Evolutionary conservation across 73 alveolate genomes (phyloP).

Genomic region (Effrenium voratum): DNA sequence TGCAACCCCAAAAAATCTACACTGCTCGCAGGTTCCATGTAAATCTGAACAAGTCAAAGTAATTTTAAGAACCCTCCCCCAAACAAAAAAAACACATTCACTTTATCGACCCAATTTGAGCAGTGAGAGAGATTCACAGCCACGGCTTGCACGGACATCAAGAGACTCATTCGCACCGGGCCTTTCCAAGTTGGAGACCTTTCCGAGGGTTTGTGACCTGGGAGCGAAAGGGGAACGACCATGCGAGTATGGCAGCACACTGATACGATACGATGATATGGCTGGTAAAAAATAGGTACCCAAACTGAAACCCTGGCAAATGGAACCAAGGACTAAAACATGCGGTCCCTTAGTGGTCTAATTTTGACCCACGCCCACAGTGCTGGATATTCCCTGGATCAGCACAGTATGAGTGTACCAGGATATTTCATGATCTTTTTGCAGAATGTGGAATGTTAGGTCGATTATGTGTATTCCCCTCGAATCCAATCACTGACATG

Average conservation of each 20-base stretch:
- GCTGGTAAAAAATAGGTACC: not conserved
- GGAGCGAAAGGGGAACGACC: not conserved
- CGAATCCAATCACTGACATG: no score
- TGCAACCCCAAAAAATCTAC: no score
- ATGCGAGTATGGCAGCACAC: not conserved
- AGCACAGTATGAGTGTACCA: no score
- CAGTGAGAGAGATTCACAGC: not conserved
- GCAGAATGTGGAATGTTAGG: no score
- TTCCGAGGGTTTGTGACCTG: conserved; percentile 20
- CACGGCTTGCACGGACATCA: not conserved
- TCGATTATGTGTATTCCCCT: no score
- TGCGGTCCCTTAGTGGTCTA: not conserved
- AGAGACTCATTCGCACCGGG: not conserved
- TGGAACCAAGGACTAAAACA: not conserved
- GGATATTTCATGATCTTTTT: no score
- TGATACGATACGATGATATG: not conserved
- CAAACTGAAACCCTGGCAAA: not conserved
- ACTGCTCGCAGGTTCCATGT: no score
- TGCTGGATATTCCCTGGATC: no score
- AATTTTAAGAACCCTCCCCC: not conserved
- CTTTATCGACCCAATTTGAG: not conserved
- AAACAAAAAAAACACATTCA: not conserved
- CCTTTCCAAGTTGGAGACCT: conserved; percentile 42
- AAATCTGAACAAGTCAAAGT: not conserved
- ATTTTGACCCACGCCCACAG: no score